Base-by-base conservation (phyloP, 2,329 filamentous ascomycete species). In the Ceratocystis papillata region DNA sequence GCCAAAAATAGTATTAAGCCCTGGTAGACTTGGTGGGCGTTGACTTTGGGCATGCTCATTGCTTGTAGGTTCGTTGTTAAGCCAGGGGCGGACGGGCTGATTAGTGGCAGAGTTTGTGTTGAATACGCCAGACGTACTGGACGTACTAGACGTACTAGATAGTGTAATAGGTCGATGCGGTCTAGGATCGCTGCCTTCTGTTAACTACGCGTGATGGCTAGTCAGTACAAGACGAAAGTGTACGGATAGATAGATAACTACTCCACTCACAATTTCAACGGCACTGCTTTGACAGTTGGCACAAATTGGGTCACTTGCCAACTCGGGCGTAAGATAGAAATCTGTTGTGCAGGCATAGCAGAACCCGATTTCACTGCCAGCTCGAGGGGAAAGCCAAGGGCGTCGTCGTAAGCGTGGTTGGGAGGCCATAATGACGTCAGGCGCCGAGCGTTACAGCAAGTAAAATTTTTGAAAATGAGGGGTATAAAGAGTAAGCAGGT, bases 341-440 rank as follows among this genome's bases (percentile, higher is more conserved):
- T 96, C 87, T 69, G 88, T 77, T 64, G 81, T 75, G 77, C 94
- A 97, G 68, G 81, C 77, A 76, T 97, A 90, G 76, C 94, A 99
- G 75, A 83, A 95, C 65, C 96, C 87, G 48, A 64, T 64, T 44
- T 64, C 30, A 12, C 30, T 57, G 20, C 50, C 30, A 28, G 46
- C 2, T 20, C 12, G 30, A 33, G 48, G 50, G 28, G 46, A 30
- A 22, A 64, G 63, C 46, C 37, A 55, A 7, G 48, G 30, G 59
- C 37, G 63, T 15, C 33, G 41, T 20, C 33, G 15, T 33, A 22
- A 17, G 28, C 30, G 22, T 28, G 37, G 17, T 3, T 30, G 33
- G n/a, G 30, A 55, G 20, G 63, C 33, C 63, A 55, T 64, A 37
- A 64, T 64, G 63, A 64, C 63, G 61, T 50, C 61, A 63, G 46